Base-by-base conservation (phyloP, 768 basidiomycete species). In the Dioszegia hungarica region DNA sequence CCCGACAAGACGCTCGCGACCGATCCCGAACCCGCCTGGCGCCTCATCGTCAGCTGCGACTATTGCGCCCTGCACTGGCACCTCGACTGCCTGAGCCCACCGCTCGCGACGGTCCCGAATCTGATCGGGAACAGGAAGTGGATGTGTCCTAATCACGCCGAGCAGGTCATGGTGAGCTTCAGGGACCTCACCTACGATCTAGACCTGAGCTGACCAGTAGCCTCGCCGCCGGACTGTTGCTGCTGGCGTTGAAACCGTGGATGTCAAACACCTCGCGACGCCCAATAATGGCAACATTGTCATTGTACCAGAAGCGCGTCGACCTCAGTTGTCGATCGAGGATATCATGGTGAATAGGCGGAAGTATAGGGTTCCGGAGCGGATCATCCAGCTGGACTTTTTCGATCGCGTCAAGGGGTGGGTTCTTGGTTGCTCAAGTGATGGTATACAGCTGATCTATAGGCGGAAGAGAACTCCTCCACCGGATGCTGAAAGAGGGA, bases 71-170 rank as follows among this genome's bases (percentile, higher is more conserved):
- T 94, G 41, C 89, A 93, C 74, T 99, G 94, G 89, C 95, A 99
- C 72, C 82, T 97, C 54, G 95, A 98, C 74, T 99, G 95, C 67
- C 80, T 98, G 27, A 87, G 90, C 66, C 95, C 94, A 15, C 95
- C 95, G 8, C 78, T 94, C 57, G 79, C 86, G 22, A 81, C 81
- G 37, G 86, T 98, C 82, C 95, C 95, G 2, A 82, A 87, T 12
- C 8, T 27, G n/a, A 15, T 22, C 25, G 84, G 86, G 56, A 84
- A 84, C 63, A 88, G 86, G 80, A 95, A 93, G 75, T 99, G 94
- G 93, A 95, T 94, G 92, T 99, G 95, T 75, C 95, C 95, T 8
- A 90, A 94, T 69, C 95, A 99, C 72, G 86, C 85, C n/a, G 92
- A 95, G 63, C 84, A 85, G 56, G 81, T 86, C 51, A 75, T 89